Evolutionary conservation across 768 basidiomycete species (phyloP).

Genomic region (Lyophyllum decastes): DNA sequence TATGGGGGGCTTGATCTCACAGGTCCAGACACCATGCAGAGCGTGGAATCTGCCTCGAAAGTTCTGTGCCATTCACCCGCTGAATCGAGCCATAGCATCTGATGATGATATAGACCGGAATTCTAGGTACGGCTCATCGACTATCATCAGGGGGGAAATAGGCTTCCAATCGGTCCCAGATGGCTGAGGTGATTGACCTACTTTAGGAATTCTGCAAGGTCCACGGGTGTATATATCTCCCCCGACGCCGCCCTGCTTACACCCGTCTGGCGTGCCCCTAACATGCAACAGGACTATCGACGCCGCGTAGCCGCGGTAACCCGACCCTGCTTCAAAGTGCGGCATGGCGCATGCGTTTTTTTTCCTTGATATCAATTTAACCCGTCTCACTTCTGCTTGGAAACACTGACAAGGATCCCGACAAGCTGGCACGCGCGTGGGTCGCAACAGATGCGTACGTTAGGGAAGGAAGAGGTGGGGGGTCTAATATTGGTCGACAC

Average conservation of each 20-base stretch:
- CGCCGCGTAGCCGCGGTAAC: not conserved
- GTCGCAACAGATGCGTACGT: no score
- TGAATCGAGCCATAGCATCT: not conserved
- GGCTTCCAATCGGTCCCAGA: no score
- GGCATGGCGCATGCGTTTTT: not conserved
- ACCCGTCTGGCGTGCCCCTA: no score
- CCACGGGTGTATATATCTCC: no score
- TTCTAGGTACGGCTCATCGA: no score
- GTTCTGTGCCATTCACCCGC: not conserved
- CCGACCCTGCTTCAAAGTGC: not conserved
- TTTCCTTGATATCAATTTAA: conserved; percentile 2
- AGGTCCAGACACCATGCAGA: not conserved
- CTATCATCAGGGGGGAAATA: no score
- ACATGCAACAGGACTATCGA: not conserved
- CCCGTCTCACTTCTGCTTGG: not conserved
- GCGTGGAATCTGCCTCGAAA: not conserved
- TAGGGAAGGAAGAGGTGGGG: no score
- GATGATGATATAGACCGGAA: no score
- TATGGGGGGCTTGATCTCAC: not conserved
- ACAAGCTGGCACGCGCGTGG: no score
- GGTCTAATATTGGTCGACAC: not conserved
- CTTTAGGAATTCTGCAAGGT: no score
- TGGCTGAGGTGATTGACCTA: no score
- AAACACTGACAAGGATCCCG: conserved; percentile 1
- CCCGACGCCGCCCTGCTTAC: no score